A percentile compares a stretch with the other conserved stretches of the same genome.
phyloP scores from a whole-genome alignment of 2,329 filamentous ascomycete genomes.

The Apiospora pterosperma region DNA sequence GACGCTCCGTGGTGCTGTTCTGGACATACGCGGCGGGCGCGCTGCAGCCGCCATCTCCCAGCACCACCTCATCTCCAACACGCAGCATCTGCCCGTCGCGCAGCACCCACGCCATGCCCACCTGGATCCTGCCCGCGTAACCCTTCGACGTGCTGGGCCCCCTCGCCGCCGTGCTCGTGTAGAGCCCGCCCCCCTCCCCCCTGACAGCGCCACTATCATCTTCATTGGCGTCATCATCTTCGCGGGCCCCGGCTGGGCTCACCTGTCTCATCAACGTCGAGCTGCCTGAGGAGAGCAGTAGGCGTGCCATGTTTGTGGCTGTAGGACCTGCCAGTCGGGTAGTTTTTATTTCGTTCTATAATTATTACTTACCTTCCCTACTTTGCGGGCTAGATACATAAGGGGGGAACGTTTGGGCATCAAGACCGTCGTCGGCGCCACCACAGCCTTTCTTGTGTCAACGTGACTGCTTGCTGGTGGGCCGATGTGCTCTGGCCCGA shows the following conservation, averaged over 20 bases:
- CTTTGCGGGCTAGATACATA: too few relatives aligned
- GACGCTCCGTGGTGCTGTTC: slow-evolving; percentile 40
- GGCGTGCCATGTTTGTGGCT: slow-evolving; percentile 50
- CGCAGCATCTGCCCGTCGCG: slow-evolving; percentile 37
- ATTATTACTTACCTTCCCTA: not conserved
- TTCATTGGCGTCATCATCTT: slow-evolving; percentile 45
- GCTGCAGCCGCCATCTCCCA: slow-evolving; percentile 9
- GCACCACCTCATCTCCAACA: slow-evolving; percentile 10
- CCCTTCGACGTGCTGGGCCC: slow-evolving; percentile 49
- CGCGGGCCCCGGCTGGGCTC: slow-evolving; percentile 49
- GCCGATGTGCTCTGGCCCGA: slow-evolving; percentile 43
- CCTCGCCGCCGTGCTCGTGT: slow-evolving; percentile 42
- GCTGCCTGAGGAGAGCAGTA: slow-evolving; percentile 39
- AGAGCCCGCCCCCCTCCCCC: slow-evolving; percentile 44
- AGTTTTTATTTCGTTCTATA: not conserved
- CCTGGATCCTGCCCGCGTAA: slow-evolving; percentile 50
- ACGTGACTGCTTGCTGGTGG: slow-evolving; percentile 45
- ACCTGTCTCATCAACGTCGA: slow-evolving; percentile 46
- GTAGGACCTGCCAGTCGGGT: slow-evolving; percentile 38
- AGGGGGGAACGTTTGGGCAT: too few relatives aligned
- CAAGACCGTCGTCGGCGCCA: slow-evolving; percentile 39
- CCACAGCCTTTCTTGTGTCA: slow-evolving; percentile 46
- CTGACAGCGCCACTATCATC: slow-evolving; percentile 39
- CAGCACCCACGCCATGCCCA: slow-evolving; percentile 43
- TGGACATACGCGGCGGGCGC: slow-evolving; percentile 42